These are phyloP conservation scores for Termitomyces sp. DNA, from an alignment of 768 basidiomycete species.

Conservation along the genomic window DNA sequence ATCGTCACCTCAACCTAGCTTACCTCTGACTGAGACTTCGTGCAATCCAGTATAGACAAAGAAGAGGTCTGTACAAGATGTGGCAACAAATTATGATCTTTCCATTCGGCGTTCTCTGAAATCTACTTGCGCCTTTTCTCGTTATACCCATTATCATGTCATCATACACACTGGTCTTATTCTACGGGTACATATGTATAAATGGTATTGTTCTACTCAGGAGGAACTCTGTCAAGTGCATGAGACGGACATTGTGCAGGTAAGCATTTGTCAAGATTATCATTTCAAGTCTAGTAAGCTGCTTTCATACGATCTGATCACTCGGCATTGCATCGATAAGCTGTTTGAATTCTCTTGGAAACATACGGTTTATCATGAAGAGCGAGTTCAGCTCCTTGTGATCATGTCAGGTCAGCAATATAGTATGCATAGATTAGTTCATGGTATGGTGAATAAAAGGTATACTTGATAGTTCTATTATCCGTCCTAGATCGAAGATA, in stretches of 20 bases:
- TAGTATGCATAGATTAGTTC: background rate
- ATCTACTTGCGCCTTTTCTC: background rate
- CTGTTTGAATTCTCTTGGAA: background rate
- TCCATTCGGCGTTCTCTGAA: background rate
- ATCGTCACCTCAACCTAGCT: background rate
- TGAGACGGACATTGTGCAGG: background rate
- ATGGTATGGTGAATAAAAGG: background rate
- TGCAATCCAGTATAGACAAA: conserved; percentile 5
- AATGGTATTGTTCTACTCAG: background rate
- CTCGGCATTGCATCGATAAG: background rate
- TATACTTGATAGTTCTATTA: background rate
- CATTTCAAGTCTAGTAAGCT: background rate
- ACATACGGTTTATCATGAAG: background rate
- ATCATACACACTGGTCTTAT: background rate
- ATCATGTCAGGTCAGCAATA: background rate
- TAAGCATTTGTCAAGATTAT: background rate
- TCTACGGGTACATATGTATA: background rate
- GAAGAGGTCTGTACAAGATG: conserved; percentile 10
- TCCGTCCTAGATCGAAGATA: background rate
- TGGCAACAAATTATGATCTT: conserved; percentile 7
- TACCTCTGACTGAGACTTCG: background rate
- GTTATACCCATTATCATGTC: background rate
- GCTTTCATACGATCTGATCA: background rate
- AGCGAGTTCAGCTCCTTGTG: background rate
- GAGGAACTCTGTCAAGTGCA: background rate